Conservation (phyloP, 192 early-diverging fungal genomes). For the Tieghemiomyces parasiticus region DNA sequence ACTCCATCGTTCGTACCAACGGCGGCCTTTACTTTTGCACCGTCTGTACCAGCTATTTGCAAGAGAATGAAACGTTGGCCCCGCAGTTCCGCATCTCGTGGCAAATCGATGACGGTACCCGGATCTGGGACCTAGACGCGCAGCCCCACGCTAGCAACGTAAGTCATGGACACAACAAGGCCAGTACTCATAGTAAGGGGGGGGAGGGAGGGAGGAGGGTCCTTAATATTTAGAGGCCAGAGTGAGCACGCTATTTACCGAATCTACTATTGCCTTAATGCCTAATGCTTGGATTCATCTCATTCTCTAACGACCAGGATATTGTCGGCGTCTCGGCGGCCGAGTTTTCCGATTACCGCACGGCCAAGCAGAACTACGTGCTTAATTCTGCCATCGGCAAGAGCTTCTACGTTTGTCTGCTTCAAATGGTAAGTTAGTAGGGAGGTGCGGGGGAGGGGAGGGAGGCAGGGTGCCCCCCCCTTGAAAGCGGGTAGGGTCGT, state of each 20-base stretch:
- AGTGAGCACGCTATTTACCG: too few relatives aligned
- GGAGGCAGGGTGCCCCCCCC: neutral
- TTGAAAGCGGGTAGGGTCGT: neutral
- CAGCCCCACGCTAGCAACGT: neutral
- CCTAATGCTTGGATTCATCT: too few relatives aligned
- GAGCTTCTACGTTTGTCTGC: neutral
- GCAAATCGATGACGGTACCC: conserved; percentile 6
- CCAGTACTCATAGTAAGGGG: too few relatives aligned
- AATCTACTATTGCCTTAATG: too few relatives aligned
- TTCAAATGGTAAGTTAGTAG: neutral
- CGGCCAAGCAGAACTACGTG: neutral
- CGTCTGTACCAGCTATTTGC: neutral
- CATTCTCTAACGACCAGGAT: too few relatives aligned
- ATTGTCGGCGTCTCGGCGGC: neutral
- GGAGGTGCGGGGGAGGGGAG: neutral
- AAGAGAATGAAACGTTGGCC: neutral
- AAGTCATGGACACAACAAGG: too few relatives aligned
- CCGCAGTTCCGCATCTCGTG: neutral
- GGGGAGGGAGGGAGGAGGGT: too few relatives aligned
- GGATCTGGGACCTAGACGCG: neutral
- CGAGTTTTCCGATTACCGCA: neutral
- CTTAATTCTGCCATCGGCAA: neutral
- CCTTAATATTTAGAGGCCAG: too few relatives aligned
- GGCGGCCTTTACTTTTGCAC: neutral
- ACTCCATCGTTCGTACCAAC: neutral